Evolutionary conservation across 345 rosid species (phyloP).

Genomic region (Populus davidiana): DNA sequence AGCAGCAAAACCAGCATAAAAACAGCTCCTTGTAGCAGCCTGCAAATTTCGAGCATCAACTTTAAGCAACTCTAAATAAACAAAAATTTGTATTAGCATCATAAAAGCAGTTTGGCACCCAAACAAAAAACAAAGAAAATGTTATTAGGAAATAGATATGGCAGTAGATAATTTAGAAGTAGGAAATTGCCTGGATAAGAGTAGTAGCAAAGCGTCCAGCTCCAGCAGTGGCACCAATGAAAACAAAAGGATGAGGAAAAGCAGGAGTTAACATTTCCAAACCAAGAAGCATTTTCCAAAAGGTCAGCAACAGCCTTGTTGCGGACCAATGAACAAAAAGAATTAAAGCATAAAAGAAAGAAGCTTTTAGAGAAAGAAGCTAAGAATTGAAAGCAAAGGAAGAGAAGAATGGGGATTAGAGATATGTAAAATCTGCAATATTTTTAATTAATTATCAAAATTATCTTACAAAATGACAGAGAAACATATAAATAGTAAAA

Average conservation of each 20-base stretch:
- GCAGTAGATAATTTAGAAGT: background rate
- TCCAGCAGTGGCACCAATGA: conserved; percentile 87
- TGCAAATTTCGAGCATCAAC: conserved; percentile 27
- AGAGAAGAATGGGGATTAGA: too few relatives aligned
- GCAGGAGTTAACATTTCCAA: conserved; percentile 92
- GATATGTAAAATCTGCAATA: too few relatives aligned
- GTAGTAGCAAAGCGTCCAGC: conserved; percentile 92
- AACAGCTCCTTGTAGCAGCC: conserved; percentile 96
- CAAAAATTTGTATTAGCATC: background rate
- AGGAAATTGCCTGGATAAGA: conserved; percentile 67
- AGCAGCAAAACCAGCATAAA: conserved; percentile 98
- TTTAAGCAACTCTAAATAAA: conserved; percentile 15
- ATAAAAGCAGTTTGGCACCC: background rate
- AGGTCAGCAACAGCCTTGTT: conserved; percentile 77
- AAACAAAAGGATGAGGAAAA: conserved; percentile 74
- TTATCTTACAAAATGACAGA: too few relatives aligned
- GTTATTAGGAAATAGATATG: background rate
- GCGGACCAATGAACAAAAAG: too few relatives aligned
- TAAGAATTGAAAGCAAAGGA: too few relatives aligned
- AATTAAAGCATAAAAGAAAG: too few relatives aligned
- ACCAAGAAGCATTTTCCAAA: conserved; percentile 88
- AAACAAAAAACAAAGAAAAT: background rate
- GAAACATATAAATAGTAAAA: too few relatives aligned
- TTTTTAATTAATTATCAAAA: too few relatives aligned
- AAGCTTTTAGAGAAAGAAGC: too few relatives aligned